phyloP scores from a whole-genome alignment of 805 yeast species.

The Candida nonsorbophila region DNA sequence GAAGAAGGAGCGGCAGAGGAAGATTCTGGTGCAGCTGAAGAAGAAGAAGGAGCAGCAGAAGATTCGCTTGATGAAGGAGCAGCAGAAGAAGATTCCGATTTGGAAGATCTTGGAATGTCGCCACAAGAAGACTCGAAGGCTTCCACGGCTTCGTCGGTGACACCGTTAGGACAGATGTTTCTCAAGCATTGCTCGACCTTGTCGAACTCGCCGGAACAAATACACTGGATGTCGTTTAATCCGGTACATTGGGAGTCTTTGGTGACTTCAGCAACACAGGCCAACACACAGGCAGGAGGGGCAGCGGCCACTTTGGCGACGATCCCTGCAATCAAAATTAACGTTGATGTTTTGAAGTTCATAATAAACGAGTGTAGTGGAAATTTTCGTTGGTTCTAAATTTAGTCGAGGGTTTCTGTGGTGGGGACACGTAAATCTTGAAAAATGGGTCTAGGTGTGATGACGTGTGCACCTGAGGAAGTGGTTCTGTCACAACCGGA shows the following conservation, averaged over 20 bases:
- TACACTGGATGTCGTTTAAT: conserved; percentile 61
- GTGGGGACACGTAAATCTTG: too few species aligned
- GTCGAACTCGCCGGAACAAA: conserved; percentile 54
- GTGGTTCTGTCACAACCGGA: conserved; percentile 20
- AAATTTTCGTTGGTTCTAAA: too few species aligned
- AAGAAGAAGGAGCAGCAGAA: conserved; percentile 23
- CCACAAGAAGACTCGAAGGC: conserved; percentile 54
- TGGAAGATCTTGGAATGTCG: conserved; percentile 15
- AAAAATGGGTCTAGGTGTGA: too few species aligned
- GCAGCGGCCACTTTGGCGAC: conserved; percentile 48
- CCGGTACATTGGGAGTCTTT: conserved; percentile 52
- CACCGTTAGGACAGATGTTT: conserved; percentile 62
- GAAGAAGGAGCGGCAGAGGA: conserved; percentile 14
- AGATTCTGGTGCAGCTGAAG: conserved; percentile 14
- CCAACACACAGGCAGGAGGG: conserved; percentile 89
- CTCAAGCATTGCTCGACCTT: conserved; percentile 60
- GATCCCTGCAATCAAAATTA: conserved; percentile 18
- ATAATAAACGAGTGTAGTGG: too few species aligned
- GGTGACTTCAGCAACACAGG: conserved; percentile 75
- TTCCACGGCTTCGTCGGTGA: conserved; percentile 51
- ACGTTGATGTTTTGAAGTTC: too few species aligned
- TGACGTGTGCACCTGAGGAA: too few species aligned
- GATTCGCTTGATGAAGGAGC: conserved; percentile 27
- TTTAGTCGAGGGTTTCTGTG: too few species aligned
- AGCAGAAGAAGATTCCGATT: conserved; percentile 15